Evolutionary conservation across 2,329 filamentous ascomycete genomes (phyloP).

Genomic region (Paracorniculantispora psalliotae): DNA sequence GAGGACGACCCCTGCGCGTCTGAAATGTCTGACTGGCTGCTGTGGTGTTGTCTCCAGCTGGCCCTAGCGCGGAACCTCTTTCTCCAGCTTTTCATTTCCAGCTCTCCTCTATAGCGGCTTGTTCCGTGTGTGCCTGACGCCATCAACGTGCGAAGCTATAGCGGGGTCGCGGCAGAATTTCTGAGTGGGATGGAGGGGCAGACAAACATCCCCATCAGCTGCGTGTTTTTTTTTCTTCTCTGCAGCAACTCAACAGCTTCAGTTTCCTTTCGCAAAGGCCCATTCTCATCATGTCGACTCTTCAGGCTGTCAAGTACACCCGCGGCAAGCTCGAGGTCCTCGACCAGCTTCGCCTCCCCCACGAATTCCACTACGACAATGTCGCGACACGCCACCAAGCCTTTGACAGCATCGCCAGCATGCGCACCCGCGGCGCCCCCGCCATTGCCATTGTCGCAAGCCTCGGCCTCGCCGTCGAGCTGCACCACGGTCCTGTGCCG

Average conservation of each 20-base stretch:
- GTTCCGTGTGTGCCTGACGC: too few relatives aligned
- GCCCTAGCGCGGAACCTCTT: too few relatives aligned
- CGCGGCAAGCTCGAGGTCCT: conserved; percentile 70
- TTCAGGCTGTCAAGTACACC: conserved; percentile 74
- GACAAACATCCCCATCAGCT: not conserved
- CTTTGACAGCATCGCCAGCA: conserved; percentile 76
- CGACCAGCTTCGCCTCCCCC: conserved; percentile 77
- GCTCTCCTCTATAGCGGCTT: too few relatives aligned
- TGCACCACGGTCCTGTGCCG: conserved; percentile 50
- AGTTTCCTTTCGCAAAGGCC: too few relatives aligned
- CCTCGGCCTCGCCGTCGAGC: conserved; percentile 79
- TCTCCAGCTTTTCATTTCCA: too few relatives aligned
- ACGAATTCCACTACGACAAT: conserved; percentile 72
- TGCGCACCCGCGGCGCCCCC: conserved; percentile 75
- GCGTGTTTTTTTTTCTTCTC: not conserved
- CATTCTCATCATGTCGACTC: conserved; percentile 52
- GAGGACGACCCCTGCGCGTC: conserved; percentile 3
- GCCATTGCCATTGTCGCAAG: conserved; percentile 98
- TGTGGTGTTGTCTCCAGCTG: too few relatives aligned
- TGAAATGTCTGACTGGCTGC: not conserved
- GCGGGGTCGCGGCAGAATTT: conserved; percentile 23
- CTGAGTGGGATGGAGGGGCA: conserved; percentile 14
- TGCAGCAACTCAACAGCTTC: not conserved
- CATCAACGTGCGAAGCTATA: conserved; percentile 7
- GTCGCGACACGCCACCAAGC: conserved; percentile 68